Evolutionary conservation across 148 eudicot species (phyloP).

Genomic region (Rhododendron ferrugineum): DNA sequence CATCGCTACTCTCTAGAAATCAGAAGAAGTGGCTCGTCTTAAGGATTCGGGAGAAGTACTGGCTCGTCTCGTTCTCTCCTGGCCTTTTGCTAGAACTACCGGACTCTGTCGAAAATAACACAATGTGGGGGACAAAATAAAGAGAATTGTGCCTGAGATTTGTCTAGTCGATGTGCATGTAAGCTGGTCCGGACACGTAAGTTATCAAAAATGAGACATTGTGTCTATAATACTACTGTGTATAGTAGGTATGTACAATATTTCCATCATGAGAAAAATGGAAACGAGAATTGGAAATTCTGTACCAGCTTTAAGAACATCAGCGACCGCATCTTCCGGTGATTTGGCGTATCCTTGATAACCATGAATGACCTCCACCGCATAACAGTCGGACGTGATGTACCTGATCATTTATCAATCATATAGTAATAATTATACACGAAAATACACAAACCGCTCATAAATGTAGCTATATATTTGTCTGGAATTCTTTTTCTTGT

Average conservation of each 20-base stretch:
- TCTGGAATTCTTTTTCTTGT: too few species aligned
- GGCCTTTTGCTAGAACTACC: slow-evolving; percentile 33
- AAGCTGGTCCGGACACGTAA: too few species aligned
- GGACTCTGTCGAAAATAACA: slow-evolving; percentile 40
- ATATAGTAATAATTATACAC: too few species aligned
- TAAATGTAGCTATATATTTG: neutral
- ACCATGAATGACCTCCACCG: slow-evolving; percentile 61
- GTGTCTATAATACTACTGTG: neutral
- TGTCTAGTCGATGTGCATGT: too few species aligned
- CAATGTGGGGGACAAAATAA: neutral
- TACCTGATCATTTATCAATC: slow-evolving; percentile 48
- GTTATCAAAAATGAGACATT: neutral
- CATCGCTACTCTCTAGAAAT: too few species aligned
- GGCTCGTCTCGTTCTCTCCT: too few species aligned
- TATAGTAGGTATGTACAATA: too few species aligned
- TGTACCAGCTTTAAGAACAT: slow-evolving; percentile 84
- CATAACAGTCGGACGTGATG: slow-evolving; percentile 88
- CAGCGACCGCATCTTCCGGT: slow-evolving; percentile 86
- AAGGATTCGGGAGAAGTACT: too few species aligned
- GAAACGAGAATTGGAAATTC: neutral
- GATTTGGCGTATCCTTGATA: slow-evolving; percentile 56
- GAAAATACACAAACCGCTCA: too few species aligned
- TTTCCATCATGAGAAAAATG: neutral
- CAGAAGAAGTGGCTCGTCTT: too few species aligned
- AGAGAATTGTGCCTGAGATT: neutral